phyloP scores from a whole-genome alignment of 768 basidiomycete genomes.

The Hericium alpestre region DNA sequence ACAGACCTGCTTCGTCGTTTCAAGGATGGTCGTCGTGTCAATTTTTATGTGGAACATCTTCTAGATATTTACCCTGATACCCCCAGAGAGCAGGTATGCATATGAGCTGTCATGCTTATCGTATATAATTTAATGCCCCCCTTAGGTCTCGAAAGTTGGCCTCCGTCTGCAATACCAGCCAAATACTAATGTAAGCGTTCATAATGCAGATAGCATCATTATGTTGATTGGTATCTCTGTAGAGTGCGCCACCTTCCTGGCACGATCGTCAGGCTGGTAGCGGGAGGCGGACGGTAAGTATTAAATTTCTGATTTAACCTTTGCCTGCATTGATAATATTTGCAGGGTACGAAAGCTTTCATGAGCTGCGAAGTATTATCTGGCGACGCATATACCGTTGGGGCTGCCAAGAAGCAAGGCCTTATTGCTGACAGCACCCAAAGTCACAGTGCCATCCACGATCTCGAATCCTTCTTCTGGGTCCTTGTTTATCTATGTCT shows the following conservation, averaged over 20 bases:
- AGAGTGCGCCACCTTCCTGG: neutral
- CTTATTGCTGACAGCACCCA: no score
- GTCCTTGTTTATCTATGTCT: neutral
- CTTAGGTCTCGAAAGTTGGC: neutral
- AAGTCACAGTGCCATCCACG: neutral
- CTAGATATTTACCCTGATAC: no score
- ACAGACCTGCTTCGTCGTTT: no score
- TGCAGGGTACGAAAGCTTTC: neutral
- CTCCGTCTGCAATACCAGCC: neutral
- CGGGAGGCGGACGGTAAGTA: neutral
- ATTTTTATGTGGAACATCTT: no score
- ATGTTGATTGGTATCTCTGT: neutral
- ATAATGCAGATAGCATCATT: neutral
- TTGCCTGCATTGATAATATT: neutral
- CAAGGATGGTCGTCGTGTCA: no score
- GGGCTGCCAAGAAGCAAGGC: neutral
- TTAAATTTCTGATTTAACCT: neutral
- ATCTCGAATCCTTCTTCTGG: neutral
- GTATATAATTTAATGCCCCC: no score
- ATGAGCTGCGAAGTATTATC: neutral
- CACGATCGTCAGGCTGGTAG: neutral
- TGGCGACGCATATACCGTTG: neutral
- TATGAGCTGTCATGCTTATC: no score
- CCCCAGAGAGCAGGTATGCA: no score
- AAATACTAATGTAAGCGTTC: neutral